These are phyloP conservation scores for Collybia nuda DNA, from an alignment of 768 basidiomycete species.

Conservation along the genomic window DNA sequence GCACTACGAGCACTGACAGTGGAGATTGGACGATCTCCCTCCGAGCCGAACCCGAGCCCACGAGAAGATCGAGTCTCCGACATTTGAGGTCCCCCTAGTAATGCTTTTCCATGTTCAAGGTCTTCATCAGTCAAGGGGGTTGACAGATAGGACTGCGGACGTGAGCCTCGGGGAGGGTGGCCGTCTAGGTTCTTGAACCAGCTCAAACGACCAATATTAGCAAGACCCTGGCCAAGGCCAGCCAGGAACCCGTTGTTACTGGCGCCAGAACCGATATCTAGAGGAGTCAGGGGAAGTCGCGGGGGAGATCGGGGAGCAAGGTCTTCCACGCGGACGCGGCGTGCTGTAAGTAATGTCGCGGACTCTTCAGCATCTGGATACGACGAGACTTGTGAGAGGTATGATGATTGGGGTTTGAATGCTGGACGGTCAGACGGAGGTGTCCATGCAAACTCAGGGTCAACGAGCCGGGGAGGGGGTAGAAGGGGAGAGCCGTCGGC, in stretches of 20 bases:
- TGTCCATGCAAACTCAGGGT: slow-evolving; percentile 24
- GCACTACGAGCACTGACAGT: slow-evolving; percentile 54
- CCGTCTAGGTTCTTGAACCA: slow-evolving; percentile 52
- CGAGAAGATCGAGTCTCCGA: slow-evolving; percentile 21
- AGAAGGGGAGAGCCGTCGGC: slow-evolving; percentile 29
- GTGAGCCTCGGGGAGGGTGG: slow-evolving; percentile 18
- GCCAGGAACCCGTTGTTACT: slow-evolving; percentile 25
- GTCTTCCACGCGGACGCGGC: slow-evolving; percentile 43
- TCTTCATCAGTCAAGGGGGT: slow-evolving; percentile 40
- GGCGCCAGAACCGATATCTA: slow-evolving; percentile 7
- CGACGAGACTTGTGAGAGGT: slow-evolving; percentile 31
- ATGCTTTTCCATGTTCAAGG: slow-evolving; percentile 41
- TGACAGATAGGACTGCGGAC: slow-evolving; percentile 10
- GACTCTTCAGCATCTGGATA: slow-evolving; percentile 38
- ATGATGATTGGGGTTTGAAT: slow-evolving; percentile 16
- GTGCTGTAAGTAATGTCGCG: slow-evolving; percentile 53
- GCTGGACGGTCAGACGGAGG: slow-evolving; percentile 17
- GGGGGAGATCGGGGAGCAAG: slow-evolving; percentile 29
- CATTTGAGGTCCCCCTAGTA: slow-evolving; percentile 28
- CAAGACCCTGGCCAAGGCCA: slow-evolving; percentile 48
- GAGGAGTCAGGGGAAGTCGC: slow-evolving; percentile 11
- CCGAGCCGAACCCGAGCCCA: slow-evolving; percentile 34
- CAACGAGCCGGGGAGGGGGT: slow-evolving; percentile 34
- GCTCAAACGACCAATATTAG: slow-evolving; percentile 49
- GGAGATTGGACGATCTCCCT: slow-evolving; percentile 56